Evolutionary conservation across 2,329 filamentous ascomycete species (phyloP).

Genomic region (Paramyrothecium sp.): DNA sequence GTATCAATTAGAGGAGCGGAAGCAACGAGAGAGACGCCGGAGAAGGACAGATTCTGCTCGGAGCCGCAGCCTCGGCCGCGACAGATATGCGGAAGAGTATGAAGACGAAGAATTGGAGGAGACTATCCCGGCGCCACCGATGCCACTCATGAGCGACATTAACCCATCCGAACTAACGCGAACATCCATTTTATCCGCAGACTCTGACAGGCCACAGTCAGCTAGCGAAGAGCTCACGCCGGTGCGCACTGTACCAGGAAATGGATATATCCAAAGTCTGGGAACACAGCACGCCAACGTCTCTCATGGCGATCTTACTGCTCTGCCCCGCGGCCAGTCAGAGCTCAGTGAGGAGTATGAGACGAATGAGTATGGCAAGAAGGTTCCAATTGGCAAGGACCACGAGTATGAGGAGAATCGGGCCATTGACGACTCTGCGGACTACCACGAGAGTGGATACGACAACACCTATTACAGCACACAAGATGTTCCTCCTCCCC

Average conservation of each 20-base stretch:
- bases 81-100: constrained; percentile 47
- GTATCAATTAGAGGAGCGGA: constrained; percentile 48
- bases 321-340: constrained; percentile 48
- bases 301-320: constrained; percentile 57
- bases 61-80: constrained; percentile 42
- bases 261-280: constrained; percentile 54
- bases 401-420: constrained; percentile 37
- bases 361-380: constrained; percentile 42
- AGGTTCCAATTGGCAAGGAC: constrained; percentile 39
- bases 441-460: constrained; percentile 40
- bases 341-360: constrained; percentile 47
- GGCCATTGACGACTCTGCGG: constrained; percentile 24
- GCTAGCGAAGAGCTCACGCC: constrained; percentile 62
- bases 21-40: constrained; percentile 49
- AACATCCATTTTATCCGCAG: constrained; percentile 80
- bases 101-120: constrained; percentile 44
- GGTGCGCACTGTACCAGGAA: constrained; percentile 57
- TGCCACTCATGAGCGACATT: constrained; percentile 86
- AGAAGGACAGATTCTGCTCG: constrained; percentile 48
- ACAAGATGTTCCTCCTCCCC: constrained; percentile 62
- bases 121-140: constrained; percentile 54
- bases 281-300: constrained; percentile 67
- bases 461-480: constrained; percentile 51
- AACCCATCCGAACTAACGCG: constrained; percentile 85
- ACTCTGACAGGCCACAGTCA: constrained; percentile 70